A percentile compares a stretch with the other conserved stretches of the same genome.
Evolutionary conservation across 2,329 filamentous ascomycete species (phyloP).

Genomic region (Xylariales sp.): DNA sequence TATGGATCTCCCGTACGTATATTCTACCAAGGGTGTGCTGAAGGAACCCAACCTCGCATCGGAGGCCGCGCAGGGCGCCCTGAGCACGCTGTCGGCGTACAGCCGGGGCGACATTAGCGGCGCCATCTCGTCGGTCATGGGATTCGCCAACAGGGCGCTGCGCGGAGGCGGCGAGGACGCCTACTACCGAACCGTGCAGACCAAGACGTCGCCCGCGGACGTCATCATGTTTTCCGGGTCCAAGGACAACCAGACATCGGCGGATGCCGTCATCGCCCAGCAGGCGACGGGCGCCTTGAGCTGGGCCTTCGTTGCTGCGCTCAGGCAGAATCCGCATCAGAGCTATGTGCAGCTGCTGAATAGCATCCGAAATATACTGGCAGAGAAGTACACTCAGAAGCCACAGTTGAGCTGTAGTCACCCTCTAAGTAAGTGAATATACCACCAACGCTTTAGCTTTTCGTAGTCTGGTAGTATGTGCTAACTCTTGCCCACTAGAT

Average conservation of each 20-base stretch:
- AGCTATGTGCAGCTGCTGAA: constrained; percentile 96
- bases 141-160: constrained; percentile 85
- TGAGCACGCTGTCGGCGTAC: constrained; percentile 56
- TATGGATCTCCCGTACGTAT: constrained; percentile 63
- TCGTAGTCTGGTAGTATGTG: background rate
- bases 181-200: constrained; percentile 74
- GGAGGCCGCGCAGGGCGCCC: constrained; percentile 60
- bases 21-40: constrained; percentile 64
- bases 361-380: constrained; percentile 88
- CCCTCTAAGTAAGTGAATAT: constrained; percentile 73
- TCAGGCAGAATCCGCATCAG: constrained; percentile 96
- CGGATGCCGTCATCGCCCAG: constrained; percentile 83
- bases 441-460: background rate
- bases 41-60: constrained; percentile 66
- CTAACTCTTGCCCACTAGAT: background rate
- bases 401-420: constrained; percentile 96
- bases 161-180: constrained; percentile 75
- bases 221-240: constrained; percentile 97
- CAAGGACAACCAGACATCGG: constrained; percentile 94
- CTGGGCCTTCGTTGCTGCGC: constrained; percentile 87
- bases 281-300: constrained; percentile 98
- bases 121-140: constrained; percentile 75
- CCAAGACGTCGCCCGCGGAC: constrained; percentile 91
- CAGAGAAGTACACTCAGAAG: constrained; percentile 86
- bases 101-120: constrained; percentile 72